These are phyloP conservation scores for Psilocybe sp. DNA, from an alignment of 768 basidiomycete genomes.

Conservation along the genomic window DNA sequence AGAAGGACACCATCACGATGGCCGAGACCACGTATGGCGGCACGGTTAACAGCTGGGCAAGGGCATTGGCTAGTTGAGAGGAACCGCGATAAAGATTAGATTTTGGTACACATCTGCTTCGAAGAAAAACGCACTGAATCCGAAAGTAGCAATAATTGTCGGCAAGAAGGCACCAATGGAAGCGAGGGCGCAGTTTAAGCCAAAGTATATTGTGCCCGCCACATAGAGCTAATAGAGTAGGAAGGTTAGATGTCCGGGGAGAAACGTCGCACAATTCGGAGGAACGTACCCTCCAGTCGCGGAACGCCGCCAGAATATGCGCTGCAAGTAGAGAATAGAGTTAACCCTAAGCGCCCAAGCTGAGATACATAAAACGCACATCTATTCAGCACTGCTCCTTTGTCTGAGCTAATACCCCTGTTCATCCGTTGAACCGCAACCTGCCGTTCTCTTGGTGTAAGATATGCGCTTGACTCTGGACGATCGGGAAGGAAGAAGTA, in stretches of 20 bases:
- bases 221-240: constrained; percentile 45
- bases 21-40: constrained; percentile 78
- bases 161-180: constrained; percentile 83
- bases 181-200: constrained; percentile 72
- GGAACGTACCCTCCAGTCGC: constrained; percentile 67
- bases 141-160: constrained; percentile 74
- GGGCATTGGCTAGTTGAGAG: constrained; percentile 47
- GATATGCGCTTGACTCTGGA: constrained; percentile 64
- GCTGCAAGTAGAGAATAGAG: constrained; percentile 29
- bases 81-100: neutral
- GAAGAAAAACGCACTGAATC: constrained; percentile 50
- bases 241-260: constrained; percentile 1
- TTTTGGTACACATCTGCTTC: neutral
- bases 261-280: neutral
- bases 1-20: constrained; percentile 54
- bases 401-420: constrained; percentile 62
- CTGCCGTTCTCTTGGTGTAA: constrained; percentile 51
- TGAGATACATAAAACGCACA: constrained; percentile 27
- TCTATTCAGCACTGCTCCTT: constrained; percentile 62
- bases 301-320: constrained; percentile 60
- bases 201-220: constrained; percentile 76
- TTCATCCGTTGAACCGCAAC: constrained; percentile 69
- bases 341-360: neutral
- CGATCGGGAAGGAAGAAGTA: constrained; percentile 61
- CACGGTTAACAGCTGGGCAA: constrained; percentile 73